Evolutionary conservation across 768 basidiomycete species (phyloP).

Genomic region (Mycena vitilis): DNA sequence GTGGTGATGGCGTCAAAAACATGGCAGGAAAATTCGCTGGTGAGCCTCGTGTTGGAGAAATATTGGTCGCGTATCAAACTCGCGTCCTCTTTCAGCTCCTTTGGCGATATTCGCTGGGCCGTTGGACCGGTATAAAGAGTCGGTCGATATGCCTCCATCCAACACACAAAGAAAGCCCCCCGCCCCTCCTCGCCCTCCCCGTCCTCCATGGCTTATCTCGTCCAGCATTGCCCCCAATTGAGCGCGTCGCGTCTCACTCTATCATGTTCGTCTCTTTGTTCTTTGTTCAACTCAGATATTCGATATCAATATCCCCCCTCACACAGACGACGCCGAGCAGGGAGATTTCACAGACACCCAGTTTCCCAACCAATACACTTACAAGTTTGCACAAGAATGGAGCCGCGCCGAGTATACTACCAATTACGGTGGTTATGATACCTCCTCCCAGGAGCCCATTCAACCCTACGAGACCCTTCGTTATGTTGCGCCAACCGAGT

Average conservation of each 20-base stretch:
- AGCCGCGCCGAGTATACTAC: not conserved
- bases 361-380: not conserved
- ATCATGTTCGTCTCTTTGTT: conserved; percentile 22
- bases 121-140: conserved; percentile 33
- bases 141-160: conserved; percentile 20
- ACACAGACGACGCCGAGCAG: conserved; percentile 11
- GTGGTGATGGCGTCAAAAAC: too few relatives aligned
- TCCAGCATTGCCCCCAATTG: conserved; percentile 5
- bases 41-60: too few relatives aligned
- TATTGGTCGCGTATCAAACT: too few relatives aligned
- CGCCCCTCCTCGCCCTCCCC: not conserved
- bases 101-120: conserved; percentile 25
- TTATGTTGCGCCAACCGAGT: too few relatives aligned
- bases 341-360: conserved; percentile 12
- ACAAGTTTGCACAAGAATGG: conserved; percentile 10
- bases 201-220: conserved; percentile 4
- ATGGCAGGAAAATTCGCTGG: too few relatives aligned
- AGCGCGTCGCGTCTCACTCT: not conserved
- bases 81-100: conserved; percentile 15
- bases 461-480: conserved; percentile 3
- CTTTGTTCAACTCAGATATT: conserved; percentile 12
- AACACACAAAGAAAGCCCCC: conserved; percentile 1
- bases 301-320: not conserved
- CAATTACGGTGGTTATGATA: not conserved
- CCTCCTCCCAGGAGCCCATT: conserved; percentile 14